Evolutionary conservation across 2,329 filamentous ascomycete genomes (phyloP), one percentile per base, ranked within the genome.

Genomic region (Chrysoporthe austroafricana): DNA sequence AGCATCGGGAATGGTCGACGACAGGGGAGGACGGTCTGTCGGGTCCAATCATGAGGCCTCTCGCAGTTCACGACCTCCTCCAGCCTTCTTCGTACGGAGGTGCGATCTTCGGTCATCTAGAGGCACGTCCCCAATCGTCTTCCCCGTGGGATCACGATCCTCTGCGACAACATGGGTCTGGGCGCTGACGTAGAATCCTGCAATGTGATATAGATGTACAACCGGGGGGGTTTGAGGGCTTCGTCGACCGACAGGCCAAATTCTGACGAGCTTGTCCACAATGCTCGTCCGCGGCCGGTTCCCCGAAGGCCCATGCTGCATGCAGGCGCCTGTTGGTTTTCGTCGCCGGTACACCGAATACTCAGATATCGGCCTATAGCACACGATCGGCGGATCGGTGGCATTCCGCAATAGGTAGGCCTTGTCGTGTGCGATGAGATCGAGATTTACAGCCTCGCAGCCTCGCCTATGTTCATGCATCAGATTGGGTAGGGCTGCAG

Each of bases 1-100:
- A 68, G 9, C 26, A 54, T 54, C 50, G 50, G 50, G 50, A 32
- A 54, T 54, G 26, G 50, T 68, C 62, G 48, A 68, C 57, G 57
- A 32, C 66, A 26, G 18, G 66, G 66, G 16, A 44, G 57, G 56
- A 61, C 62, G 52, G 62, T 18, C n/a, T n/a, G 48, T 26, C 48
- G 13, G 44, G 44, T 52, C 14, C 21, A 11, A 21, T 21, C 3
- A 52, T 11, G 5, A 18, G 3, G 48, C 48, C 48, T 32, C 48
- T 26, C 0, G 26, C 26, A 26, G 26, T 26, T 26, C 26, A 2
- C 26, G 26, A 26, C 18, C 46, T 46, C n/a, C 21, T 2, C n/a
- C 9, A 14, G 48, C 14, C 48, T 52, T 26, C 9, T 13, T n/a
- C 21, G 26, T 16, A 54, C 14, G 9, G 54, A 65, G 66, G 62